Conservation (phyloP, 2,329 filamentous ascomycete genomes). For the Thermothelomyces thermophilus region DNA sequence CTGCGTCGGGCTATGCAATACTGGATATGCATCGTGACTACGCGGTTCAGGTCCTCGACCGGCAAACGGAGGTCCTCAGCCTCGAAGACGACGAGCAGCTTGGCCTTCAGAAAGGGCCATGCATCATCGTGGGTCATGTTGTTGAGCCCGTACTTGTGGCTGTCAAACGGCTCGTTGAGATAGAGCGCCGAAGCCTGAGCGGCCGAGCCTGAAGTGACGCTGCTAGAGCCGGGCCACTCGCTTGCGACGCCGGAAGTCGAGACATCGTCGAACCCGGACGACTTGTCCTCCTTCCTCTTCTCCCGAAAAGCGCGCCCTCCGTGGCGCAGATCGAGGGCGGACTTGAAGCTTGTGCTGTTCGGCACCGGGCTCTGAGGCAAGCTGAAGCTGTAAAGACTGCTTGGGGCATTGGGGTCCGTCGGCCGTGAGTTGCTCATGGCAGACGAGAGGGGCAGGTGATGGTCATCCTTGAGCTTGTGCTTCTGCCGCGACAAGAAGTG, state of each 20-base stretch:
- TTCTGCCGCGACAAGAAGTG: slow-evolving; percentile 75
- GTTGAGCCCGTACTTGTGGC: slow-evolving; percentile 56
- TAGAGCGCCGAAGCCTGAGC: slow-evolving; percentile 41
- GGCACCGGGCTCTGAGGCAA: slow-evolving; percentile 65
- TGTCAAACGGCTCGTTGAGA: slow-evolving; percentile 46
- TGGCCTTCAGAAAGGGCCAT: slow-evolving; percentile 73
- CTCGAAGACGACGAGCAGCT: slow-evolving; percentile 71
- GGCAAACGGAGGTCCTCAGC: slow-evolving; percentile 74
- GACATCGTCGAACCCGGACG: slow-evolving; percentile 50
- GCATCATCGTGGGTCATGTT: slow-evolving; percentile 72
- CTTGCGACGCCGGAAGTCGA: slow-evolving; percentile 32
- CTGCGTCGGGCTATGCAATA: slow-evolving; percentile 68
- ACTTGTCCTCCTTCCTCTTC: slow-evolving; percentile 67
- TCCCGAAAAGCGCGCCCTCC: slow-evolving; percentile 70
- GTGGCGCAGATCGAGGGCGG: slow-evolving; percentile 70
- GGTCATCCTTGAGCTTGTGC: slow-evolving; percentile 69
- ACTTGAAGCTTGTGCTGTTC: slow-evolving; percentile 66
- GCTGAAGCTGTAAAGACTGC: slow-evolving; percentile 72
- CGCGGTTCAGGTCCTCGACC: slow-evolving; percentile 74
- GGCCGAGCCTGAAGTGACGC: slow-evolving; percentile 36
- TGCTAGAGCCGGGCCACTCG: slow-evolving; percentile 50
- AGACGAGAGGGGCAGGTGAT: slow-evolving; percentile 65
- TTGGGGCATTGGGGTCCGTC: slow-evolving; percentile 67
- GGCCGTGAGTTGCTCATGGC: slow-evolving; percentile 70
- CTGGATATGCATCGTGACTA: slow-evolving; percentile 73